Conservation (phyloP, 108 stramenopile genomes). For the Cyclostephanos tholiformis region DNA sequence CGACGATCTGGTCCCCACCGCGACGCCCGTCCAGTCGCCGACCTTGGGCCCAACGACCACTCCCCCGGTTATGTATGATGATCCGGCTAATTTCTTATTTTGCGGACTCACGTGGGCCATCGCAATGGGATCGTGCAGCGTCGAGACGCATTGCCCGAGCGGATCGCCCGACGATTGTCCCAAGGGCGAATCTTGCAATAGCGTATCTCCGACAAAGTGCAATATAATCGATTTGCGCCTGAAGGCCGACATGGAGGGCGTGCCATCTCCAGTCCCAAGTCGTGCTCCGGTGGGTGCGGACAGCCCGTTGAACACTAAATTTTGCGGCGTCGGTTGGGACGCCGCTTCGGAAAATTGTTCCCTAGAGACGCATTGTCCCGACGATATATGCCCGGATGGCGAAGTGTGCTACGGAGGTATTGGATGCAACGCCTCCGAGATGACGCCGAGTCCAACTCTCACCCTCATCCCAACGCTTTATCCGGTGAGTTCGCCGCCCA, state of each 20-base stretch:
- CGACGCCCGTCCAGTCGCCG: slow-evolving; percentile 21
- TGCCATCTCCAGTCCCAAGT: slow-evolving; percentile 6
- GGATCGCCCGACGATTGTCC: slow-evolving; percentile 18
- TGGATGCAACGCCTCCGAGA: slow-evolving; percentile 33
- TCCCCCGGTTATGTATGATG: slow-evolving; percentile 33
- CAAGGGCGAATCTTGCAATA: slow-evolving; percentile 14
- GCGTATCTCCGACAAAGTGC: neutral
- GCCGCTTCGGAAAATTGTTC: slow-evolving; percentile 25
- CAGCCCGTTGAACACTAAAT: slow-evolving; percentile 19
- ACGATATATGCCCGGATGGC: slow-evolving; percentile 34
- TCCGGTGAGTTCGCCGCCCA: slow-evolving; percentile 3
- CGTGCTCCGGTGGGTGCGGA: neutral
- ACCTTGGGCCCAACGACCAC: slow-evolving; percentile 12
- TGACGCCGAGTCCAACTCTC: slow-evolving; percentile 25
- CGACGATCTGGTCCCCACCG: slow-evolving; percentile 18
- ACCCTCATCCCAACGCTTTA: slow-evolving; percentile 5
- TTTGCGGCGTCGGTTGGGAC: slow-evolving; percentile 35
- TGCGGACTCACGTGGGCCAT: slow-evolving; percentile 5
- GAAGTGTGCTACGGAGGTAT: slow-evolving; percentile 41
- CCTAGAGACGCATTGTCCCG: slow-evolving; percentile 43
- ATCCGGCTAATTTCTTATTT: slow-evolving; percentile 28
- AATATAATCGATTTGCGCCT: slow-evolving; percentile 18
- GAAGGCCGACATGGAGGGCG: neutral
- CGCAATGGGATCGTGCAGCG: neutral
- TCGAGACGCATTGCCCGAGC: slow-evolving; percentile 28